Evolutionary conservation across 257 asterid genomes (phyloP), one percentile per base, ranked within the genome.

Genomic region (Orobanche coerulescens): DNA sequence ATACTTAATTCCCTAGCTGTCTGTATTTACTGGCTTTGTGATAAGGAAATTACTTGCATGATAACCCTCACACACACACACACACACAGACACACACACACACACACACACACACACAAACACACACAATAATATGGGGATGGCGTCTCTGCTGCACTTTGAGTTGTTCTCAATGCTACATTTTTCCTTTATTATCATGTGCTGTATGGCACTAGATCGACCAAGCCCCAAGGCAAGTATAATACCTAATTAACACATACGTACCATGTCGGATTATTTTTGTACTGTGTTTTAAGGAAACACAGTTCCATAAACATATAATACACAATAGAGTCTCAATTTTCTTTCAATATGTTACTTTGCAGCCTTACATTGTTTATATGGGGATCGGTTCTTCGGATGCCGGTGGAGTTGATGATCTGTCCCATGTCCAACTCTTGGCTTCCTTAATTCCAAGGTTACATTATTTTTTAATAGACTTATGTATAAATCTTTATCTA

Each of bases 331-430:
- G n/a, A n/a, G n/a, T n/a, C n/a, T n/a, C n/a, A n/a, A n/a, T n/a
- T n/a, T n/a, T n/a, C n/a, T n/a, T n/a, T n/a, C n/a, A n/a, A n/a
- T n/a, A n/a, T 57, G 0, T 19, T 20, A 4, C 6, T 25, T 49
- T 73, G 86, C 87, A 86, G 95, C 86, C 86, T 64, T 81, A 86
- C 77, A 73, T 86, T 46, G 84, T 81, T 19, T 86, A 86, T 25
- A 79, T 86, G 95, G 95, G 95, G 44, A 78, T n/a, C n/a, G n/a
- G 93, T 78, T 75, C 80, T 40, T 67, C 69, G n/a, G 66, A 65
- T 46, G 48, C 34, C 22, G 49, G 37, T 56, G 67, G 70, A 59
- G 59, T 34, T 19, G 59, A 48, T 6, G 74, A 78, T 22, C 46
- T 48, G 34, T 71, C 79, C 20, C 83, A 81, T 75, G 52, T 77